phyloP scores from a whole-genome alignment of 2,329 filamentous ascomycete species.

The Exophiala calicioides region DNA sequence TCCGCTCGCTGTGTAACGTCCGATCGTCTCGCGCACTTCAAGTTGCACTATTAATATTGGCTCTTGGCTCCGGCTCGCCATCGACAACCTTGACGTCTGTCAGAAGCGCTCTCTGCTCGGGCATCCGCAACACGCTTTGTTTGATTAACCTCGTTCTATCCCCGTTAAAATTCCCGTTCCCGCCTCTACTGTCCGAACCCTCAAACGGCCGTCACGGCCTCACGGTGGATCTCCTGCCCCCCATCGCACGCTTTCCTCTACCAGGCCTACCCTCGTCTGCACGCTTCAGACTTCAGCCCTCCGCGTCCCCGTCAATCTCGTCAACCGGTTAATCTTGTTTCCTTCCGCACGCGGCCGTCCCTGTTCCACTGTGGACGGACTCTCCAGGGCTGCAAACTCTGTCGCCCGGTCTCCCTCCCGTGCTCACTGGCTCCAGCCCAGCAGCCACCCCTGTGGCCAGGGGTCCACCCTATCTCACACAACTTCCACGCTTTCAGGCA shows the following conservation, averaged over 20 bases:
- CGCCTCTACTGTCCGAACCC: slow-evolving; percentile 4
- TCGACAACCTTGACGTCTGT: slow-evolving; percentile 12
- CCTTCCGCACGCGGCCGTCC: slow-evolving; percentile 20
- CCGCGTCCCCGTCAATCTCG: slow-evolving; percentile 10
- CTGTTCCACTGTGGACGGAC: no score
- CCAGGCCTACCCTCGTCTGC: neutral
- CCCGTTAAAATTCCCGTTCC: slow-evolving; percentile 7
- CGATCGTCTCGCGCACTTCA: no score
- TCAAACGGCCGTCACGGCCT: slow-evolving; percentile 21
- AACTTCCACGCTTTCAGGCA: neutral
- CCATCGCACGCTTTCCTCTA: neutral
- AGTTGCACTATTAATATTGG: slow-evolving; percentile 5
- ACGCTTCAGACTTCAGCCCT: slow-evolving; percentile 9
- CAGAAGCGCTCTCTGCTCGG: slow-evolving; percentile 4
- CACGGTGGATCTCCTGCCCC: slow-evolving; percentile 15
- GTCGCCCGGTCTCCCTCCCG: slow-evolving; percentile 5
- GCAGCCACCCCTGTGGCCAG: neutral
- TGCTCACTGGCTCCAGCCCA: slow-evolving; percentile 7
- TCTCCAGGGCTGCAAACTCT: slow-evolving; percentile 7
- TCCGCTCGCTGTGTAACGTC: neutral
- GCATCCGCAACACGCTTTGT: slow-evolving; percentile 20
- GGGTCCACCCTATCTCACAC: slow-evolving; percentile 7
- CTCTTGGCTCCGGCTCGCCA: slow-evolving; percentile 1
- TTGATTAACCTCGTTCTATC: slow-evolving; percentile 21
- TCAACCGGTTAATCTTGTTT: slow-evolving; percentile 12